Evolutionary conservation across 2,329 filamentous ascomycete genomes (phyloP).

Genomic region (Anisogramma anomala): DNA sequence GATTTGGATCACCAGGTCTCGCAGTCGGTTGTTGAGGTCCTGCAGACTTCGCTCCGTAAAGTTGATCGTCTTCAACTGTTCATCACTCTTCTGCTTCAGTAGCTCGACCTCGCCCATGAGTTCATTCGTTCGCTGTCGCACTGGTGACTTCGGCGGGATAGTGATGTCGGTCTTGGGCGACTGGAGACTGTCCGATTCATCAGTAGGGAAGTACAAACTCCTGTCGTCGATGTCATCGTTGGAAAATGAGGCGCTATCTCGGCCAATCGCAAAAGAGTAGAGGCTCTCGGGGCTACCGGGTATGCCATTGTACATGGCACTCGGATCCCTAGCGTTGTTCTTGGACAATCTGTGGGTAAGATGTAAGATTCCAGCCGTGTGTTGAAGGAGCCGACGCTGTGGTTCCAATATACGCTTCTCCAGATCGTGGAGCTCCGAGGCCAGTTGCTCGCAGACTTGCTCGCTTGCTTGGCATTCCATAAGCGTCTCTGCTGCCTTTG

Average conservation of each 20-base stretch:
- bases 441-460: constrained; percentile 74
- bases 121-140: constrained; percentile 41
- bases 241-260: constrained; percentile 44
- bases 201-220: constrained; percentile 59
- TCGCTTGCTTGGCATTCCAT: constrained; percentile 63
- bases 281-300: constrained; percentile 69
- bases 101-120: constrained; percentile 32
- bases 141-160: constrained; percentile 47
- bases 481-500: constrained; percentile 50
- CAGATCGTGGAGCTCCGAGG: constrained; percentile 65
- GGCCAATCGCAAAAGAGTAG: constrained; percentile 53
- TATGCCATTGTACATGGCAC: constrained; percentile 41
- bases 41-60: constrained; percentile 56
- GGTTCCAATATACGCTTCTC: constrained; percentile 67
- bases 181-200: constrained; percentile 44
- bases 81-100: constrained; percentile 25
- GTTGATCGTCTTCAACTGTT: constrained; percentile 40
- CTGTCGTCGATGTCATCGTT: constrained; percentile 63
- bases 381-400: constrained; percentile 67
- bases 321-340: constrained; percentile 40
- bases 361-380: constrained; percentile 86
- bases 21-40: constrained; percentile 41
- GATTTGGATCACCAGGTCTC: constrained; percentile 19
- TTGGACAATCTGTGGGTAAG: constrained; percentile 71
- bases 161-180: constrained; percentile 36